phyloP scores from a whole-genome alignment of 2,329 filamentous ascomycete genomes.

The Ceratocystis alfenasii region DNA sequence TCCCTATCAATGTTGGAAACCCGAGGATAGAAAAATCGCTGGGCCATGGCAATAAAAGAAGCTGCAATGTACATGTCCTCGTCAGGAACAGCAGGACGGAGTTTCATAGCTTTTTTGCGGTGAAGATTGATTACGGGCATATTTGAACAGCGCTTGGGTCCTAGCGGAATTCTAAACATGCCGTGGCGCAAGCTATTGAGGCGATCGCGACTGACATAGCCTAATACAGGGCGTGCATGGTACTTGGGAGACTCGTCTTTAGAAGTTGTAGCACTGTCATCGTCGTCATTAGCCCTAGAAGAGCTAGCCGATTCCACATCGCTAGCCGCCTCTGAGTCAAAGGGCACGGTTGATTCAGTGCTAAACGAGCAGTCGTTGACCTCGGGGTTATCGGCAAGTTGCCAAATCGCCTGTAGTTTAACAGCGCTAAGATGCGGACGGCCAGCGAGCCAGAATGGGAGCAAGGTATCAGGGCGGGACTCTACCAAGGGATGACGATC shows the following conservation, averaged over 20 bases:
- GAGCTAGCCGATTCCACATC: neutral
- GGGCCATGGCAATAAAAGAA: constrained; percentile 45
- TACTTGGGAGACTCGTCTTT: constrained; percentile 29
- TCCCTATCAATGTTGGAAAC: constrained; percentile 24
- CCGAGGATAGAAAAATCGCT: constrained; percentile 39
- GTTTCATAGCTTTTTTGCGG: constrained; percentile 35
- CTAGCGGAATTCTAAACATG: constrained; percentile 38
- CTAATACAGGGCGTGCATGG: constrained; percentile 30
- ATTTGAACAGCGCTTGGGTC: constrained; percentile 35
- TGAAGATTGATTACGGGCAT: constrained; percentile 39
- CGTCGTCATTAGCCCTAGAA: neutral
- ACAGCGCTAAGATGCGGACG: constrained; percentile 12
- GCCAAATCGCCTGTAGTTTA: constrained; percentile 16
- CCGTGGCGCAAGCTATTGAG: constrained; percentile 32
- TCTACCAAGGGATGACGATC: constrained; percentile 10
- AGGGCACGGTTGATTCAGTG: constrained; percentile 16
- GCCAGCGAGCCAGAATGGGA: constrained; percentile 20
- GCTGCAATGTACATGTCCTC: constrained; percentile 43
- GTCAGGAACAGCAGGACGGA: constrained; percentile 38
- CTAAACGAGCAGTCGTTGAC: constrained; percentile 17
- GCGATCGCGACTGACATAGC: constrained; percentile 24
- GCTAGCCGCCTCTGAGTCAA: constrained; percentile 15
- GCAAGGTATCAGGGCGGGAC: constrained; percentile 5
- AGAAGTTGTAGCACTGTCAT: neutral
- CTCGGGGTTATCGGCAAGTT: constrained; percentile 6